A percentile compares a stretch with the other conserved stretches of the same genome.
Conservation (phyloP, 2,329 filamentous ascomycete species). For the Pseudocercospora eumusae region DNA sequence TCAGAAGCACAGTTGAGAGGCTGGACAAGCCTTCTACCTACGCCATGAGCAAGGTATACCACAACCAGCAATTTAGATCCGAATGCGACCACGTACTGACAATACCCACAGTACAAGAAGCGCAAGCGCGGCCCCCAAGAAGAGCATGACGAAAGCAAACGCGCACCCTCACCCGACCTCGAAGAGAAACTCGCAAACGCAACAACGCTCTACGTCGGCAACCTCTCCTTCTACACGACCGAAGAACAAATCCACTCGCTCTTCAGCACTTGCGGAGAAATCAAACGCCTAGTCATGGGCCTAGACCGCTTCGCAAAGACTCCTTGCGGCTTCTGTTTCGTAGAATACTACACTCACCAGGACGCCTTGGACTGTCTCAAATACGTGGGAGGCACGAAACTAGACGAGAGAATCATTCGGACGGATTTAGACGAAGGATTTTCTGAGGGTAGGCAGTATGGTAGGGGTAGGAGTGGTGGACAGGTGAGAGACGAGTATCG, state of each 20-base stretch:
- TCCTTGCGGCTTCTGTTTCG: constrained; percentile 98
- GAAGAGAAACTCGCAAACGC: constrained; percentile 83
- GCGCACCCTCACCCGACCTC: constrained; percentile 55
- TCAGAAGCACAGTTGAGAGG: constrained; percentile 77
- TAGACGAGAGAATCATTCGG: constrained; percentile 94
- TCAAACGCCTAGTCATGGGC: constrained; percentile 97
- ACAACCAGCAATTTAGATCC: constrained; percentile 2
- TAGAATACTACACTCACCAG: constrained; percentile 97
- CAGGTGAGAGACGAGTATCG: constrained; percentile 98
- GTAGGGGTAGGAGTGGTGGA: constrained; percentile 87
- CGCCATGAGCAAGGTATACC: constrained; percentile 73
- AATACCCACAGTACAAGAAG: constrained; percentile 65
- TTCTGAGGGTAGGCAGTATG: constrained; percentile 93
- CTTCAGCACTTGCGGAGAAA: constrained; percentile 73
- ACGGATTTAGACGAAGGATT: constrained; percentile 96
- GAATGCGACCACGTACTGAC: constrained; percentile 15
- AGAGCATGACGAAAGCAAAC: constrained; percentile 46
- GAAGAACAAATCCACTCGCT: constrained; percentile 95
- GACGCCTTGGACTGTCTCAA: constrained; percentile 98
- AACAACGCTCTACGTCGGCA: constrained; percentile 95
- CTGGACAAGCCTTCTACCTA: constrained; percentile 95
- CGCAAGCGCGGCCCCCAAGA: constrained; percentile 63
- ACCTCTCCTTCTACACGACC: constrained; percentile 79
- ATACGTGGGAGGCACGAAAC: constrained; percentile 95
- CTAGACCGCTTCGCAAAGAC: constrained; percentile 97